Evolutionary conservation across 306 rosid species (phyloP).

Genomic region (Rubus parviflorus): DNA sequence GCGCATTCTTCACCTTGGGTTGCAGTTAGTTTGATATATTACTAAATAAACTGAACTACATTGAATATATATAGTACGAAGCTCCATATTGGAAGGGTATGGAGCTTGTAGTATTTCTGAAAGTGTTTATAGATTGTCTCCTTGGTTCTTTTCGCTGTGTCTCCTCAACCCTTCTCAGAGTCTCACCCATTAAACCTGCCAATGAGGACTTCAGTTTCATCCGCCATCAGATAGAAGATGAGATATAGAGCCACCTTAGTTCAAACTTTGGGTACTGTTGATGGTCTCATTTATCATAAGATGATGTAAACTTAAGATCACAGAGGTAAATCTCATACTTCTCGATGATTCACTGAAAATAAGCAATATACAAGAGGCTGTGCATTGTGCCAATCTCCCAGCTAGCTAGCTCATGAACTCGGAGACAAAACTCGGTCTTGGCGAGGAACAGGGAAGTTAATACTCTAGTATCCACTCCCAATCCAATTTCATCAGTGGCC

Average conservation of each 20-base stretch:
- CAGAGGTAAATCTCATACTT: constrained; percentile 40
- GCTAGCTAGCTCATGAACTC: no score
- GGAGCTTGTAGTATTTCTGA: constrained; percentile 85
- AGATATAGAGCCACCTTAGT: constrained; percentile 39
- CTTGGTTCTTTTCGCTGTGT: constrained; percentile 61
- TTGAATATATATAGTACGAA: constrained; percentile 71
- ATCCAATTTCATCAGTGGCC: no score
- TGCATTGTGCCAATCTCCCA: no score
- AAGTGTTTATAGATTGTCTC: constrained; percentile 51
- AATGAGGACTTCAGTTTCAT: constrained; percentile 9
- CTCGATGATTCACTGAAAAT: constrained; percentile 50
- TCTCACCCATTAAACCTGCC: constrained; percentile 78
- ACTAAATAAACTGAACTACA: constrained; percentile 18
- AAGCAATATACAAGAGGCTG: constrained; percentile 81
- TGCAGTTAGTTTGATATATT: not conserved
- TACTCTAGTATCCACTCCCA: no score
- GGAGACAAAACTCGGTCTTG: no score
- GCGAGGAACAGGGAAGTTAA: no score
- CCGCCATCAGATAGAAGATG: not conserved
- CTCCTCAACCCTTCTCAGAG: constrained; percentile 87
- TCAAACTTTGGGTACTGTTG: no score
- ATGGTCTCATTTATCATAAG: constrained; percentile 4
- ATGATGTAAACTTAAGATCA: constrained; percentile 32
- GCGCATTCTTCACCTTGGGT: not conserved
- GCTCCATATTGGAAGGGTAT: constrained; percentile 56